Evolutionary conservation across 2,329 filamentous ascomycete species (phyloP), one percentile per base, ranked within the genome.

Genomic region (Phyllosticta ampelicida): DNA sequence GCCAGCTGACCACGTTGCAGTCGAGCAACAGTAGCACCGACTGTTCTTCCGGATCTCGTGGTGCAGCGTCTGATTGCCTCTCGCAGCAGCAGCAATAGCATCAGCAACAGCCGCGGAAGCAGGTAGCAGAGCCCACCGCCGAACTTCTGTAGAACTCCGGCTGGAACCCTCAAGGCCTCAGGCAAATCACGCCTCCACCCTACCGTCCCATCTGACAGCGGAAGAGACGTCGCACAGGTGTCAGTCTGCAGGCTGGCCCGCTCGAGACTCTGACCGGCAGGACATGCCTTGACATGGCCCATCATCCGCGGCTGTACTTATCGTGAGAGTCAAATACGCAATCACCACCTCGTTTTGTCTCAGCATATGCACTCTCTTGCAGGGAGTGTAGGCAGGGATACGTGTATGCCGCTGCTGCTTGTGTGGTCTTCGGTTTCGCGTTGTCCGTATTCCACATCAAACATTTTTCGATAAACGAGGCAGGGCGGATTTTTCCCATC

Each of bases 1-100:
- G 57, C 48, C 57, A 59, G 57, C 57, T 59, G 57, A 59, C 57
- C 57, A 59, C 57, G 57, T 59, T 59, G 57, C 56, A 58, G 56
- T 28, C 51, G 48, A 21, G 19, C 21, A 51, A 26, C 51, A 21
- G 57, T 59, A 21, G 53, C 48, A 55, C 57, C 11, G 53, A 52
- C 51, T 48, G 9, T 50, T 30, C 48, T 49, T 54, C 53, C 19
- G 53, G 48, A 59, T 59, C 53, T 59, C 57, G 57, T 53, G 53
- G 57, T 59, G 57, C 57, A 52, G 54, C 48, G 48, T 49, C 57
- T 59, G 55, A 29, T 55, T 48, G 44, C 48, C 53, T 52, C 30
- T 53, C 57, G 53, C 57, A 11, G 29, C 21, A 21, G 53, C 23
- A 26, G 23, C 23, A 26, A 8, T 8, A 26, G 23, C 23, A 26